These are phyloP conservation scores for Amanita subjunquillea DNA, from an alignment of 768 basidiomycete species.

Conservation along the genomic window DNA sequence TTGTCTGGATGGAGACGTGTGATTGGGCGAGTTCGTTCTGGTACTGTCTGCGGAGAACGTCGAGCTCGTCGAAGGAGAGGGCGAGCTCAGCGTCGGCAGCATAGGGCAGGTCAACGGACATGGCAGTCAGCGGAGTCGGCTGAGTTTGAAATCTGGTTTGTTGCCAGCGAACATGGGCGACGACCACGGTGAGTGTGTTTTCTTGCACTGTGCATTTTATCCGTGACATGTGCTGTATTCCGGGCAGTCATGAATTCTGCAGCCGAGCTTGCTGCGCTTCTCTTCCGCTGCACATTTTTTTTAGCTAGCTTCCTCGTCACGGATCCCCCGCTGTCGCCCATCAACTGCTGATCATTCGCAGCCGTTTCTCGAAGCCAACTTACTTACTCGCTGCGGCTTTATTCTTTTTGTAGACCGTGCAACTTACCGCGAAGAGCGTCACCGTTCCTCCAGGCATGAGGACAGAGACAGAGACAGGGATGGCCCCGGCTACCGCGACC, in stretches of 20 bases:
- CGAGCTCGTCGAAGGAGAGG: constrained; percentile 81
- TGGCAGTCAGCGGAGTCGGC: constrained; percentile 16
- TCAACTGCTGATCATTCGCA: constrained; percentile 21
- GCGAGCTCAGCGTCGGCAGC: constrained; percentile 92
- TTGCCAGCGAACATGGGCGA: constrained; percentile 30
- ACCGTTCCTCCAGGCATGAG: constrained; percentile 59
- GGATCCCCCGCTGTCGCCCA: constrained; percentile 25
- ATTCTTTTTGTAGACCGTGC: constrained; percentile 41
- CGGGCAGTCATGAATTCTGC: constrained; percentile 5
- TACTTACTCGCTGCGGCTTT: constrained; percentile 43
- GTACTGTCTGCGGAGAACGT: constrained; percentile 81
- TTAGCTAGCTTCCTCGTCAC: constrained; percentile 55
- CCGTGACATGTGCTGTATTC: constrained; percentile 10
- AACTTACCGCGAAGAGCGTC: constrained; percentile 55
- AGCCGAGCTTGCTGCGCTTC: constrained; percentile 21
- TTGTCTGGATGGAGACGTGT: constrained; percentile 88
- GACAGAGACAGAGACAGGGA: constrained; percentile 38
- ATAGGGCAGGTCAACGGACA: constrained; percentile 85
- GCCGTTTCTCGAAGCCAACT: constrained; percentile 18
- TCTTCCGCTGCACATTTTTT: constrained; percentile 41
- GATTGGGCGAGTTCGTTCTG: constrained; percentile 76
- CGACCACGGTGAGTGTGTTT: constrained; percentile 40
- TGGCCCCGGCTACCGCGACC: constrained; percentile 37
- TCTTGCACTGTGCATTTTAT: constrained; percentile 15
- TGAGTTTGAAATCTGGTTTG: constrained; percentile 26